phyloP scores from a whole-genome alignment of 2,329 filamentous ascomycete species.

The Knoxdaviesia capensis region DNA sequence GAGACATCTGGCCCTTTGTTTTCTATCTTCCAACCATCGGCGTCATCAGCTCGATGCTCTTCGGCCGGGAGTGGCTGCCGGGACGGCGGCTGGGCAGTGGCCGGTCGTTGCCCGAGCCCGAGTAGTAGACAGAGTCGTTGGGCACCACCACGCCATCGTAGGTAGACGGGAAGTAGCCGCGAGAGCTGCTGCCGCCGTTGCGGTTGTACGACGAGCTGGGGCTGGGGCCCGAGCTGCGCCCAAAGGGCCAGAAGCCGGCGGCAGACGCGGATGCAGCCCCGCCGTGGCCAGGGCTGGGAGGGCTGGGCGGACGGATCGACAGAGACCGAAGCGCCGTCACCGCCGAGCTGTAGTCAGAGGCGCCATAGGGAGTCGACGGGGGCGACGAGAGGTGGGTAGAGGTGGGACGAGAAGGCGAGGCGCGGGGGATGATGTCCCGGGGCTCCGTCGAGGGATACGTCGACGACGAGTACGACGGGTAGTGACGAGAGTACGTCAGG shows the following conservation, averaged over 20 bases:
- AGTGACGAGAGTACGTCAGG: constrained; percentile 9
- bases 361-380: constrained; percentile 22
- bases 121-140: constrained; percentile 17
- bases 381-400: constrained; percentile 35
- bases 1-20: too few species aligned
- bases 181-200: constrained; percentile 16
- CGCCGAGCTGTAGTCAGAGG: constrained; percentile 25
- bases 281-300: constrained; percentile 32
- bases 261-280: constrained; percentile 17
- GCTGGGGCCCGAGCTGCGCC: constrained; percentile 27
- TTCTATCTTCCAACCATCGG: constrained; percentile 30
- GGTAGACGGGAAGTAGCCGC: constrained; percentile 27
- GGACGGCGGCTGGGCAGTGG: constrained; percentile 36
- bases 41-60: constrained; percentile 43
- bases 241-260: constrained; percentile 31
- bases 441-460: constrained; percentile 20
- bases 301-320: constrained; percentile 31
- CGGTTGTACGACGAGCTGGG: constrained; percentile 31
- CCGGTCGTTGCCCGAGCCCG: constrained; percentile 23
- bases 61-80: constrained; percentile 32
- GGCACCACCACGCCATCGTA: constrained; percentile 22
- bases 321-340: constrained; percentile 35
- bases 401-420: constrained; percentile 39
- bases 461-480: constrained; percentile 6
- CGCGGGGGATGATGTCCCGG: constrained; percentile 41